Percentiles rank a stretch among this genome's conserved stretches.
Conservation (phyloP, 2,329 filamentous ascomycete species). For the Coniochaeta hoffmannii region DNA sequence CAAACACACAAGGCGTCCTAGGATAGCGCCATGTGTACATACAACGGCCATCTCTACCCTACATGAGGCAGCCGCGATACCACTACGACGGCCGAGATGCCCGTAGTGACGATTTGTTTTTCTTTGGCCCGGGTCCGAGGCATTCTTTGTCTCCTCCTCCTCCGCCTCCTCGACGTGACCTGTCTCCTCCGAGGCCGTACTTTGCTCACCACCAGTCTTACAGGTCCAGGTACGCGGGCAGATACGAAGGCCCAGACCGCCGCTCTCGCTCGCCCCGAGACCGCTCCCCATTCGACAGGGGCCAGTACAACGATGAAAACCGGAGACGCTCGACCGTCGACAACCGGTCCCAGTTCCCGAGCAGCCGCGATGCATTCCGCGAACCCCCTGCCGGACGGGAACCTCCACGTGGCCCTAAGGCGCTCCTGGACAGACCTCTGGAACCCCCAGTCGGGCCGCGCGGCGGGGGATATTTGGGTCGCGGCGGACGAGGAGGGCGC, state of each 20-base stretch:
- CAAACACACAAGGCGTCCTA: not conserved
- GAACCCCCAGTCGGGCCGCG: constrained; percentile 63
- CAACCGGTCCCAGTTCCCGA: not conserved
- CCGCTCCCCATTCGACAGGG: constrained; percentile 57
- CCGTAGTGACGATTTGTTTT: not conserved
- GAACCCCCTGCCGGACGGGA: constrained; percentile 54
- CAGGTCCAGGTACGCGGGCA: constrained; percentile 50
- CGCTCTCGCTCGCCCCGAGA: constrained; percentile 61
- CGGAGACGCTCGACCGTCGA: constrained; percentile 48
- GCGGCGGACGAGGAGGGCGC: constrained; percentile 46
- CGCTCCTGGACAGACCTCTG: constrained; percentile 61
- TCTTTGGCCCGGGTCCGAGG: not conserved
- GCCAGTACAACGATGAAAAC: constrained; percentile 56
- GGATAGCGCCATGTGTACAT: not conserved
- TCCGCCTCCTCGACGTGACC: constrained; percentile 3
- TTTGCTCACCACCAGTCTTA: constrained; percentile 17
- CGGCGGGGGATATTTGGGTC: constrained; percentile 56
- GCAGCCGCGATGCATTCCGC: constrained; percentile 48
- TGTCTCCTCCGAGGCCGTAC: not conserved
- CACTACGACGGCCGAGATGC: constrained; percentile 3
- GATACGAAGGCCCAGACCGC: constrained; percentile 52
- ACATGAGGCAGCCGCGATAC: not conserved
- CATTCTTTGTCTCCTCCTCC: not conserved
- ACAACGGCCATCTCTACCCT: not conserved
- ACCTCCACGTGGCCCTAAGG: constrained; percentile 75